Evolutionary conservation across 2,329 filamentous ascomycete genomes (phyloP).

Genomic region (Hymenoscyphus fructigenus): DNA sequence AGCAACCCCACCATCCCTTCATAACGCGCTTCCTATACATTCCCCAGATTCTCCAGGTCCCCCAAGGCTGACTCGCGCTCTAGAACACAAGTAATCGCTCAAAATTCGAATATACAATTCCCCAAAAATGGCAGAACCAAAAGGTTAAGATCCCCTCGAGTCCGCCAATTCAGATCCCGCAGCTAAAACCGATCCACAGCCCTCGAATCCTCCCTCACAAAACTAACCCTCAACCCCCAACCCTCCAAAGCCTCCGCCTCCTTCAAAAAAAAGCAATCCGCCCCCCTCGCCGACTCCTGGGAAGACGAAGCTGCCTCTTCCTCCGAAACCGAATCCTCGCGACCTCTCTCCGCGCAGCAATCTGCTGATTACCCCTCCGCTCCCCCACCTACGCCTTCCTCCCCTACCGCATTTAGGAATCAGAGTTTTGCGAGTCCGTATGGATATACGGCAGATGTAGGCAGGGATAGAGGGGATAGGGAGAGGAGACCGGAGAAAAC

Average conservation of each 20-base stretch:
- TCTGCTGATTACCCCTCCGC: slow-evolving; percentile 44
- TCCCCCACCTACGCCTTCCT: slow-evolving; percentile 68
- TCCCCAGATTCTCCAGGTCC: neutral
- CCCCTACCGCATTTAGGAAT: slow-evolving; percentile 40
- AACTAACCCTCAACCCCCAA: slow-evolving; percentile 30
- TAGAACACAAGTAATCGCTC: slow-evolving; percentile 4
- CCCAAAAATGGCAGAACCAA: slow-evolving; percentile 24
- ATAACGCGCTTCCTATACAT: neutral
- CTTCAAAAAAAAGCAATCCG: slow-evolving; percentile 38
- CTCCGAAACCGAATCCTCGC: slow-evolving; percentile 34
- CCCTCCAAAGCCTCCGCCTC: slow-evolving; percentile 25
- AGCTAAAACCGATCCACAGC: slow-evolving; percentile 20
- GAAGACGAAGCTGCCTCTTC: slow-evolving; percentile 63
- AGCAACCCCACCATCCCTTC: neutral
- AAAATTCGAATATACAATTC: neutral
- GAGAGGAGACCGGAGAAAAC: slow-evolving; percentile 76
- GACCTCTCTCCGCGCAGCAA: slow-evolving; percentile 29
- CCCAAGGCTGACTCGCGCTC: slow-evolving; percentile 9
- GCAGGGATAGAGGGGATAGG: slow-evolving; percentile 22
- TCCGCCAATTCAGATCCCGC: neutral
- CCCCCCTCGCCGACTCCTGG: slow-evolving; percentile 66
- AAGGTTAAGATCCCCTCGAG: slow-evolving; percentile 17
- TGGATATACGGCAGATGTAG: slow-evolving; percentile 22
- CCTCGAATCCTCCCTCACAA: slow-evolving; percentile 31
- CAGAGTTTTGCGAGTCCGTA: slow-evolving; percentile 27